Conservation (phyloP, 768 basidiomycete genomes). For the Phanerodontia chrysosporium region DNA sequence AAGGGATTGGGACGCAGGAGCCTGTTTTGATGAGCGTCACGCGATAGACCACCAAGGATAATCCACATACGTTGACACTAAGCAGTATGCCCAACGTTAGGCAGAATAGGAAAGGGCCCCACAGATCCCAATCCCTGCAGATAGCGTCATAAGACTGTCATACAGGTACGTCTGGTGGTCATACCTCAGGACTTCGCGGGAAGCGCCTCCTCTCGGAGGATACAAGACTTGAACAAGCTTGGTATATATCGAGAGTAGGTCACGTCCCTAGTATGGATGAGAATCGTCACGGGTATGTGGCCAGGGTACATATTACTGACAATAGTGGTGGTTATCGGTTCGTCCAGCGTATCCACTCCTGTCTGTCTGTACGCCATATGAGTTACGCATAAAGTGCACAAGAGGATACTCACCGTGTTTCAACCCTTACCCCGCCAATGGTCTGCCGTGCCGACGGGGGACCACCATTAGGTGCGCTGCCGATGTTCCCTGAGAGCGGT, state of each 20-base stretch:
- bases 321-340: slow-evolving; percentile 85
- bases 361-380: slow-evolving; percentile 49
- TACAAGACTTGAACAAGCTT: slow-evolving; percentile 94
- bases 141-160: slow-evolving; percentile 3
- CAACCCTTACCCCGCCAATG: slow-evolving; percentile 83
- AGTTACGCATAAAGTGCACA: slow-evolving; percentile 16
- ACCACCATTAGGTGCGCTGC: slow-evolving; percentile 39
- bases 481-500: slow-evolving; percentile 70
- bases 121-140: slow-evolving; percentile 92
- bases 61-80: slow-evolving; percentile 64
- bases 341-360: slow-evolving; percentile 87
- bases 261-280: slow-evolving; percentile 60
- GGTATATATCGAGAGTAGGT: slow-evolving; percentile 84
- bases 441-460: slow-evolving; percentile 51
- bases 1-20: slow-evolving; percentile 77
- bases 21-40: slow-evolving; percentile 43
- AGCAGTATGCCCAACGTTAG: slow-evolving; percentile 79
- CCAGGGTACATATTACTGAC: slow-evolving; percentile 42
- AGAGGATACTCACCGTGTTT: slow-evolving; percentile 60
- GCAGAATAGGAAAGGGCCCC: slow-evolving; percentile 89
- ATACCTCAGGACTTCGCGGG: slow-evolving; percentile 79
- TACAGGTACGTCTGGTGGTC: slow-evolving; percentile 13
- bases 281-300: slow-evolving; percentile 3
- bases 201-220: slow-evolving; percentile 62
- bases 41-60: not conserved